Conservation (phyloP, 2,329 filamentous ascomycete species). For the Colletotrichum navitas region DNA sequence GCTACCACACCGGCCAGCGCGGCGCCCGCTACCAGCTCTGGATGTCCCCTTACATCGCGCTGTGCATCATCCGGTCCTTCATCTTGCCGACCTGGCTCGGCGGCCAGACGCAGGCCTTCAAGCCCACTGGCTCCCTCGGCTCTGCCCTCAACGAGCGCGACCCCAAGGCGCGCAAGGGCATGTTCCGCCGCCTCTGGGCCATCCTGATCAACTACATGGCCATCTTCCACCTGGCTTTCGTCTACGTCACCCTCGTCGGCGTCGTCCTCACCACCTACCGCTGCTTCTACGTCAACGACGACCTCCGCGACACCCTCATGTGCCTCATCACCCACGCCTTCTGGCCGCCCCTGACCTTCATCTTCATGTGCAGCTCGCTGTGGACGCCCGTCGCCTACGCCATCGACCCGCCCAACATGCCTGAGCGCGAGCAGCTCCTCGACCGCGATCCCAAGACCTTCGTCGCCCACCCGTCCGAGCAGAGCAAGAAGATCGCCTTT, state of each 20-base stretch:
- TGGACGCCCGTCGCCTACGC: constrained; percentile 73
- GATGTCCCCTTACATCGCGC: constrained; percentile 73
- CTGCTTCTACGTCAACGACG: constrained; percentile 57
- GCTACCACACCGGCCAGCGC: constrained; percentile 70
- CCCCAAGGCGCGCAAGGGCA: constrained; percentile 61
- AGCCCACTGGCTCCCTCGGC: constrained; percentile 69
- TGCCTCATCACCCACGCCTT: constrained; percentile 70
- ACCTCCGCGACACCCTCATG: constrained; percentile 58
- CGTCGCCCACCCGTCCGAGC: constrained; percentile 63
- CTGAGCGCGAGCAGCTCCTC: constrained; percentile 69
- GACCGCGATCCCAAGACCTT: constrained; percentile 66
- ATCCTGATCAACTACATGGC: constrained; percentile 69
- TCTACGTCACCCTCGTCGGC: constrained; percentile 65
- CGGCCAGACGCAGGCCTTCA: constrained; percentile 69
- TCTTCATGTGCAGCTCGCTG: constrained; percentile 66
- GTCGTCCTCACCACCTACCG: constrained; percentile 65
- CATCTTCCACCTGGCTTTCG: constrained; percentile 66
- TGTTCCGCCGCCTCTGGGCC: constrained; percentile 65
- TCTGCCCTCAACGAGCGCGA: constrained; percentile 71
- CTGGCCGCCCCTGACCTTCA: constrained; percentile 71
- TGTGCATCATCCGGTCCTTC: constrained; percentile 69
- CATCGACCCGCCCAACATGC: constrained; percentile 69
- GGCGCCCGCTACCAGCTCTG: constrained; percentile 69
- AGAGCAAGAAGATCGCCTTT: constrained; percentile 68
- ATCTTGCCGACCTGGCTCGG: constrained; percentile 71